phyloP scores from a whole-genome alignment of 176 grass and related monocot species.

The Secale cereale region DNA sequence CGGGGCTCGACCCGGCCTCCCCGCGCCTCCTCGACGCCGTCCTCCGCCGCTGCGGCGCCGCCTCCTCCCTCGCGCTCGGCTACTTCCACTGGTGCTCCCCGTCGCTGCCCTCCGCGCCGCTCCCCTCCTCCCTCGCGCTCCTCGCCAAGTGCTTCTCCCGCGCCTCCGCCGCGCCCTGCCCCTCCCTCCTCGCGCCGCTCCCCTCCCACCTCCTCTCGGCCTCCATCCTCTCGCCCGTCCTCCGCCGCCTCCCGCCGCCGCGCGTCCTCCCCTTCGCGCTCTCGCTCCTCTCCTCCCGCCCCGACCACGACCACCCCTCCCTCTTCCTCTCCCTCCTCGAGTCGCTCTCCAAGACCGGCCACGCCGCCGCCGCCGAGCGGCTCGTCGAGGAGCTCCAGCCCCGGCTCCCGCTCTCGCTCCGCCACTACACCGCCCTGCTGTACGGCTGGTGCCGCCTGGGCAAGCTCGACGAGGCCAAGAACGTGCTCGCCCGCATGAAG shows the following conservation, averaged over 20 bases:
- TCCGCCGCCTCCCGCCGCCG: constrained; percentile 47
- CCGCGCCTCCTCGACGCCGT: constrained; percentile 66
- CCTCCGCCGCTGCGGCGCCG: constrained; percentile 56
- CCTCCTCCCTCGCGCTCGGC: constrained; percentile 56
- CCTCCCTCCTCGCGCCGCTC: constrained; percentile 51
- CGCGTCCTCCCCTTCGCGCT: constrained; percentile 46
- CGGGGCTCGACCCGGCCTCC: constrained; percentile 48
- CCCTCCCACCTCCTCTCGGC: constrained; percentile 44
- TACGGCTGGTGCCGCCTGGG: constrained; percentile 92
- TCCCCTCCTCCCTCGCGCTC: constrained; percentile 49
- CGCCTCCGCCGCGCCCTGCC: constrained; percentile 42
- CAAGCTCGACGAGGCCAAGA: constrained; percentile 89
- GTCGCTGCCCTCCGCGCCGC: constrained; percentile 44
- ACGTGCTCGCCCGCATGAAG: constrained; percentile 81
- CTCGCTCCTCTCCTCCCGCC: constrained; percentile 48
- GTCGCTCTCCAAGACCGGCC: constrained; percentile 58
- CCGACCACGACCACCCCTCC: constrained; percentile 38
- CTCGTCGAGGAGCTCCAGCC: constrained; percentile 80
- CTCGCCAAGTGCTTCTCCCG: constrained; percentile 58
- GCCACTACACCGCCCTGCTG: constrained; percentile 82
- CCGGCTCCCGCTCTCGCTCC: constrained; percentile 47
- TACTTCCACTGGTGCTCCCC: constrained; percentile 75
- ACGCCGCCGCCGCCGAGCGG: constrained; percentile 56
- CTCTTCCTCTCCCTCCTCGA: constrained; percentile 59
- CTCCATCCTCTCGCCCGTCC: constrained; percentile 49